Base-by-base conservation (phyloP, 768 basidiomycete species). In the Trametes gibbosa region DNA sequence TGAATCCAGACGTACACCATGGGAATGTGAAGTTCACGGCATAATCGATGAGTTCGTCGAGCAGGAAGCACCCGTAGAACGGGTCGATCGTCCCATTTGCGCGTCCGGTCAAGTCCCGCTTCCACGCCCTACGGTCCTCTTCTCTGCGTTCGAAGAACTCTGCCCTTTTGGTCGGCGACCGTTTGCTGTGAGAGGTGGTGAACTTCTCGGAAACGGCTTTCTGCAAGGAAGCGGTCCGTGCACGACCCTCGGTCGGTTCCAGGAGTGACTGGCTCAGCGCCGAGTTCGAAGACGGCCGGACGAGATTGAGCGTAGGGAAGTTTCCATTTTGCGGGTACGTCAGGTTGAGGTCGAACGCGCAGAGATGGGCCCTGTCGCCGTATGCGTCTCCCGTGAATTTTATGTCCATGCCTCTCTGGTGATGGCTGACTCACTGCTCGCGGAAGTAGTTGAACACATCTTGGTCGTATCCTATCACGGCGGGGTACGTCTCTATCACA, bases 1-100 rank as follows among this genome's bases (percentile, higher is more conserved):
- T 9, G 7, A 19, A 3, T n/a, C n/a, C 5, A 10, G 6, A 56
- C 63, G 57, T 32, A 68, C 67, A 69, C 81, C 79, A 81, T 2
- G 89, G 89, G 68, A 79, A 84, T 0, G 87, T 86, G 64, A 77
- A 89, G 66, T 89, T 90, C 54, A 83, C 58, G 13, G 87, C 85
- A 63, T 89, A 89, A 70, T 89, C 87, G 29, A 85, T 66, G 68
- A 85, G 79, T 73, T 86, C 81, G 58, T 84, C 81, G 37, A 82
- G 76, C 21, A 89, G 68, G 56, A 83, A 75, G 69, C 89, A 90
- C 1, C 65, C 65, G 47, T 73, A 73, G 46, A 59, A 68, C 23
- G 73, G 66, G 48, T 74, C 72, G 40, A 72, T 77, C 1, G 81
- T 82, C 14, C 80, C 85, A 61, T 82, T 83, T 1, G 81, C 71